phyloP scores from a whole-genome alignment of 768 basidiomycete species.

The Boletus coccyginus region DNA sequence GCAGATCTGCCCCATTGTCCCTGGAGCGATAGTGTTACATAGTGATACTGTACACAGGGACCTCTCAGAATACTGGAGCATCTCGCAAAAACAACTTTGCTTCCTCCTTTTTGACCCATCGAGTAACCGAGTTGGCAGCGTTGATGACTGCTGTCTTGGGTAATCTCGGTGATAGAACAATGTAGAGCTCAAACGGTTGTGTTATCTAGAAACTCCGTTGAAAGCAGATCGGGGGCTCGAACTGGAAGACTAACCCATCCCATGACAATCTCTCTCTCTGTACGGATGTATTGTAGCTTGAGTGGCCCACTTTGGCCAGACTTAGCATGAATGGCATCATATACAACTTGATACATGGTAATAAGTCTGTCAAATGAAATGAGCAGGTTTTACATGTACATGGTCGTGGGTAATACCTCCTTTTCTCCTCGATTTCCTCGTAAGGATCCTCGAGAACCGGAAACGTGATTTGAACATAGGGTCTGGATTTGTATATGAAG shows the following conservation, averaged over 20 bases:
- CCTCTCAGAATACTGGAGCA: slow-evolving; percentile 77
- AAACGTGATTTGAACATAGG: slow-evolving; percentile 84
- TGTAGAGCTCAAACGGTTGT: slow-evolving; percentile 89
- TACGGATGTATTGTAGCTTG: slow-evolving; percentile 85
- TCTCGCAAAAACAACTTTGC: slow-evolving; percentile 75
- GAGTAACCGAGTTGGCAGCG: slow-evolving; percentile 84
- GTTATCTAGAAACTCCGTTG: slow-evolving; percentile 61
- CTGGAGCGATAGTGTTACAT: neutral
- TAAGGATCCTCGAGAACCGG: slow-evolving; percentile 90
- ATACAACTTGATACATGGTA: slow-evolving; percentile 83
- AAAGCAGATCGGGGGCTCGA: neutral
- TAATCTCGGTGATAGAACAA: slow-evolving; percentile 74
- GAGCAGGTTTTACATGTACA: slow-evolving; percentile 2
- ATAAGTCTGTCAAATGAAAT: slow-evolving; percentile 51
- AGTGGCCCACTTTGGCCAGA: slow-evolving; percentile 78
- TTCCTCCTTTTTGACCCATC: slow-evolving; percentile 93
- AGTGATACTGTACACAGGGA: neutral
- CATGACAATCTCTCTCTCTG: slow-evolving; percentile 84
- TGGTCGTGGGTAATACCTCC: slow-evolving; percentile 45
- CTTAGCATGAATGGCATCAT: slow-evolving; percentile 88
- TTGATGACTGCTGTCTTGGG: slow-evolving; percentile 87
- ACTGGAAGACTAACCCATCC: slow-evolving; percentile 74
- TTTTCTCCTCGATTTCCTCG: slow-evolving; percentile 52
- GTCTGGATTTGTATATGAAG: slow-evolving; percentile 91
- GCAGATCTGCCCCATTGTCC: too few relatives aligned